A percentile compares a stretch with the other conserved stretches of the same genome.
Conservation (phyloP, 2,329 filamentous ascomycete species). For the Paradendryphiella salina region DNA sequence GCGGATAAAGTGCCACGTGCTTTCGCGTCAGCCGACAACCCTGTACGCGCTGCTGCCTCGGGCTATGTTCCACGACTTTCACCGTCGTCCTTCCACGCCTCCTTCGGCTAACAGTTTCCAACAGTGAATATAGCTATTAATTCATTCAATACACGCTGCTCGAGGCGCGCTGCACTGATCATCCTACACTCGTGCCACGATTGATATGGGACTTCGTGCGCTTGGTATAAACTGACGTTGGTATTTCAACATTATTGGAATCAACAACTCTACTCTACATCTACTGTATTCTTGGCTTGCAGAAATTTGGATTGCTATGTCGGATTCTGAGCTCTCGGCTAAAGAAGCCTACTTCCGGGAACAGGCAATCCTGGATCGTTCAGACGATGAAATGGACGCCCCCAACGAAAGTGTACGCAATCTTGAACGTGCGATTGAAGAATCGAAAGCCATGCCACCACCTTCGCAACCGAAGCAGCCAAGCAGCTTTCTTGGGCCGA, state of each 20-base stretch:
- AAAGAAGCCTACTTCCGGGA: slow-evolving; percentile 39
- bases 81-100: slow-evolving; percentile 4
- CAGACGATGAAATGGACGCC: slow-evolving; percentile 33
- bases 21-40: slow-evolving; percentile 21
- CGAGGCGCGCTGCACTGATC: not conserved
- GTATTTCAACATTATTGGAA: not conserved
- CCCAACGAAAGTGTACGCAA: slow-evolving; percentile 16
- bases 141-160: not conserved
- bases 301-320: slow-evolving; percentile 19
- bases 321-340: slow-evolving; percentile 25
- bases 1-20: slow-evolving; percentile 22
- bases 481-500: slow-evolving; percentile 40
- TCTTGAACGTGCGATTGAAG: slow-evolving; percentile 29
- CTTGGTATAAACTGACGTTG: not conserved
- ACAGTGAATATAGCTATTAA: slow-evolving; percentile 11
- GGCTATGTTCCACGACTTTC: slow-evolving; percentile 7
- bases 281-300: not conserved
- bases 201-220: not conserved
- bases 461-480: slow-evolving; percentile 18
- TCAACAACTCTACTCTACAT: not conserved
- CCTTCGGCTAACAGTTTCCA: not conserved
- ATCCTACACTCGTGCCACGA: not conserved
- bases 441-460: slow-evolving; percentile 25
- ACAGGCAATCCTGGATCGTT: slow-evolving; percentile 35
- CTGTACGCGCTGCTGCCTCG: slow-evolving; percentile 24